Conservation (phyloP, 2,329 filamentous ascomycete genomes). For the Ceratocystis ficicola region DNA sequence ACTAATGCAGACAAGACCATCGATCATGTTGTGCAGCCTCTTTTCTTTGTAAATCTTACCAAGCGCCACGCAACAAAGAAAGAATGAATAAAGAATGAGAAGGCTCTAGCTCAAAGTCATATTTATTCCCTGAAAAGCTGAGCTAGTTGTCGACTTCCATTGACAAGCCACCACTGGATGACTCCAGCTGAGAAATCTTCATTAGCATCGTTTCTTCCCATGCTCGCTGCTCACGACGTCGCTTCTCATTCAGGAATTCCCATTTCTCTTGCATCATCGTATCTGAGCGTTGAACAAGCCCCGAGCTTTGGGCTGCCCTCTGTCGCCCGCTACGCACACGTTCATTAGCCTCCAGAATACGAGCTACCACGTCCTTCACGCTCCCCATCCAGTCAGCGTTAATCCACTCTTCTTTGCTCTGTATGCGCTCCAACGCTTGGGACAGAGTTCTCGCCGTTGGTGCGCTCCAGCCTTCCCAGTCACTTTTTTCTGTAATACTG, state of each 20-base stretch:
- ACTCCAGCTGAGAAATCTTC: constrained; percentile 39
- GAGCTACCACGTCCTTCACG: constrained; percentile 41
- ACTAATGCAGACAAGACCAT: not conserved
- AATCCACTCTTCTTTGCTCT: constrained; percentile 39
- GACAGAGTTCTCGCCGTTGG: constrained; percentile 41
- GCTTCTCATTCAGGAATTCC: constrained; percentile 56
- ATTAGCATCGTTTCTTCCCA: constrained; percentile 43
- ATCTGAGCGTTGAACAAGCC: constrained; percentile 40
- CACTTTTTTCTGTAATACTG: constrained; percentile 36
- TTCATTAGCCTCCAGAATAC: constrained; percentile 24
- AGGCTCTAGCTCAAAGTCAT: not conserved
- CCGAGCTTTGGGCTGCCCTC: constrained; percentile 26
- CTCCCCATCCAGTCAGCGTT: constrained; percentile 51
- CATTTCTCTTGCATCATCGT: constrained; percentile 67
- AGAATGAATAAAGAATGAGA: not conserved
- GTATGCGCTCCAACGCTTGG: constrained; percentile 35
- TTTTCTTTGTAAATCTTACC: not conserved
- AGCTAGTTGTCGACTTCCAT: constrained; percentile 31
- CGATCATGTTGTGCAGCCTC: not conserved
- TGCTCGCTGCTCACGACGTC: constrained; percentile 45
- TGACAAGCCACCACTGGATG: constrained; percentile 23
- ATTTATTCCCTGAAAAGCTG: not conserved
- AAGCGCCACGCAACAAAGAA: constrained; percentile 3
- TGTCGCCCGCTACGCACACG: constrained; percentile 29
- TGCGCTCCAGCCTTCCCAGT: constrained; percentile 41